These are phyloP conservation scores for Cystobasidium ongulense DNA, from an alignment of 768 basidiomycete genomes.

Conservation along the genomic window DNA sequence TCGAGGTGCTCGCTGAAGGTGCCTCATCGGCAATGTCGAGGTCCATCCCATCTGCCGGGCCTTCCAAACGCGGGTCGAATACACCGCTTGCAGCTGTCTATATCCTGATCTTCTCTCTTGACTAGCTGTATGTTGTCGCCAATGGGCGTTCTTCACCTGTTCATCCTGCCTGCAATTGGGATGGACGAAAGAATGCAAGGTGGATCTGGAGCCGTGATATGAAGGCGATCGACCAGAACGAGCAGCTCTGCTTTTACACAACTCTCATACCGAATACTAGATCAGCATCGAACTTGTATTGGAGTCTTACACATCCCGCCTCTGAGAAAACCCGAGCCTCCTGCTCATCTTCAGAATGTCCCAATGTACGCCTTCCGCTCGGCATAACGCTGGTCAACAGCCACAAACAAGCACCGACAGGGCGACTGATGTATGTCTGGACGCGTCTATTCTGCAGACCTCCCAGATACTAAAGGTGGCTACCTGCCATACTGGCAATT, in stretches of 20 bases:
- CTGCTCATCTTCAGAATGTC: background rate
- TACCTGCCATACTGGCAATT: constrained; percentile 83
- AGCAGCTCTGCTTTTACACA: background rate
- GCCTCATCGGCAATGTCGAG: background rate
- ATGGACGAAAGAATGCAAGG: background rate
- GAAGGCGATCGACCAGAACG: background rate
- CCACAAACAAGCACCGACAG: background rate
- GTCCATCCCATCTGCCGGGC: constrained; percentile 4
- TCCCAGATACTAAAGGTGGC: constrained; percentile 52
- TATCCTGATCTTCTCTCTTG: background rate
- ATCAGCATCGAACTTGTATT: no score
- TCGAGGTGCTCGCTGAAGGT: background rate
- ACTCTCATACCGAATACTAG: no score
- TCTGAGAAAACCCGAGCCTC: background rate
- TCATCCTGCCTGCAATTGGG: background rate
- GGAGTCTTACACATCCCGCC: no score
- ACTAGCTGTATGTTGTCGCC: background rate
- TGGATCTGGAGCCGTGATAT: background rate
- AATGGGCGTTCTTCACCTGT: background rate
- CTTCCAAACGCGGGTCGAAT: background rate
- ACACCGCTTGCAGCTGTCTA: background rate
- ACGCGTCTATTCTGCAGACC: constrained; percentile 28
- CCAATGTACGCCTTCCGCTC: background rate
- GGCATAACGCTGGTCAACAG: background rate
- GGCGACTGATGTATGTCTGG: background rate